Evolutionary conservation across 768 basidiomycete genomes (phyloP), one percentile per base, ranked within the genome.

Genomic region (Serendipita vermifera): DNA sequence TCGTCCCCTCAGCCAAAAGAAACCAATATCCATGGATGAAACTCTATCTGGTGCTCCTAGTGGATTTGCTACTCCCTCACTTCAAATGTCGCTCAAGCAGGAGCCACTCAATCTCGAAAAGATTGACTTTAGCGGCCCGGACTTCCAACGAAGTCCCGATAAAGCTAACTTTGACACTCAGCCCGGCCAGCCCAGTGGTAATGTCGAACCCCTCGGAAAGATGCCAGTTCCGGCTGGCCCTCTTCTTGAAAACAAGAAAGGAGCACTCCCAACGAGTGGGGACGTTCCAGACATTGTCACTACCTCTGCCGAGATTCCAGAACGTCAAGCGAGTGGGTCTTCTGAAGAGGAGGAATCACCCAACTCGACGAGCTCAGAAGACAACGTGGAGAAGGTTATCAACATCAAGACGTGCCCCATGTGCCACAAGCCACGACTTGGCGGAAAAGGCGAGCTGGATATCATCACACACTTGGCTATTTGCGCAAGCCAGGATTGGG

Each of bases 401-500:
- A 97, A 97, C 66, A 81, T 99, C 62, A 87, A 86, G 74, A 85
- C 80, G 56, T 99, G 94, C 65, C 94, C 94, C 0, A 67, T 99
- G 39, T 99, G 94, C 65, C 92, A 91, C 65, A 81, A 90, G 9
- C 86, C 89, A 2, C 73, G 92, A 39, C 64, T 98, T 62, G 86
- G 79, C 68, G 77, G 80, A 55, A 91, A 91, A 67, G 88, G 82
- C 0, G 96, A 97, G 68, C 75, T 91, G 63, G 93, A 96, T 66
- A 96, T 98, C 63, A 75, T 99, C 54, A 97, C 96, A 22, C 94
- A 99, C 68, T 70, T 99, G n/a, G 96, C 92, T 1, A 80, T 98
- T 7, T 99, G 94, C 63, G 92, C 96, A 7, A 87, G 84, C 60
- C 79, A 83, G 62, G 96, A 98, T 66, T 97, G 93, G 91, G 81